Base-by-base conservation (phyloP, 768 basidiomycete genomes). In the Amanita pallidorosea region DNA sequence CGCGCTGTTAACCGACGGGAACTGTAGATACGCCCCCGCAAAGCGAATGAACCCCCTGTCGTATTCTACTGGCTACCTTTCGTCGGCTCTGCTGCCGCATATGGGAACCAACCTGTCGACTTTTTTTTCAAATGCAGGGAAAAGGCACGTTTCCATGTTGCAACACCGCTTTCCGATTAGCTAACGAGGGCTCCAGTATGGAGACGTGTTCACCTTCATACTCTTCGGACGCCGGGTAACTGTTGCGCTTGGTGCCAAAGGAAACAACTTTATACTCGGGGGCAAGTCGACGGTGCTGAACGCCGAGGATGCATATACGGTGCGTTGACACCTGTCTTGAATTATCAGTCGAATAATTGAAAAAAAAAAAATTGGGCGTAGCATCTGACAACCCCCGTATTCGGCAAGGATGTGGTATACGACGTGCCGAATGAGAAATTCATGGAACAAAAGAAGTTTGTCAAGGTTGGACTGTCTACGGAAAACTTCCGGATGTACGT, bases 391-490 rank as follows among this genome's bases (percentile, higher is more conserved):
- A 94, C 87, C 0, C 95, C 95, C 4, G 83, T 98, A 11, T 99
- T 99, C 60, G 96, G 96, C 41, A 92, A 91, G 61, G 94, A 90
- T 43, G 96, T 99, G 42, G 94, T 97, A 9, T 99, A 98, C 64
- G 96, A 98, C 59, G 83, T 89, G 46, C 95, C 96, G 29, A 98
- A 98, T 65, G 88, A 94, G 43, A 70, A 88, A 41, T 83, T 99
- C 67, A 98, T 99, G 94, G 93, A 99, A 60, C 96, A 99, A 66
- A 99, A 99, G 76, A 88, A 86, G 63, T 97, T 97, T 61, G 85
- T 98, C 67, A 99, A 99, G 70, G 83, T 92, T 54, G 94, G 96
- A 20, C 80, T 99, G 18, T 88, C 92, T 9, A 81, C 80, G 11
- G 94, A 98, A 23, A 94, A 94, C 66, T 81, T 99, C 65, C 80